phyloP scores from a whole-genome alignment of 148 eudicot species.

The Vaccinium macrocarpon region DNA sequence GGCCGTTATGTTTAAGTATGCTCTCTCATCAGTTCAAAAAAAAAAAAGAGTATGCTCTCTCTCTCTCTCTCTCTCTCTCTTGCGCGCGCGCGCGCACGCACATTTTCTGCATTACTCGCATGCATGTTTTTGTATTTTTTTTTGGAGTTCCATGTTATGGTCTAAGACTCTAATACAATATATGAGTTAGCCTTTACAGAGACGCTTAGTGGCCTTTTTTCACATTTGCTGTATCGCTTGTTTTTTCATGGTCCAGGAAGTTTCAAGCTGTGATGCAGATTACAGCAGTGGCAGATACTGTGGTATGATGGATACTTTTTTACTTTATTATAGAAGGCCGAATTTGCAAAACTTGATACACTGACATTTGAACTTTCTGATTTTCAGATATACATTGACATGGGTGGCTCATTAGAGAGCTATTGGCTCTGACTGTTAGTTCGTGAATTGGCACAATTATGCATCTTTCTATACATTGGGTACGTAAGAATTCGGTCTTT shows the following conservation, averaged over 20 bases:
- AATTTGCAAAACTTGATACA: not conserved
- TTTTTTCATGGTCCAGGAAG: constrained; percentile 51
- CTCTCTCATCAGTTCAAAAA: no score
- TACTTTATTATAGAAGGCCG: not conserved
- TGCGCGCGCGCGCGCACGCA: no score
- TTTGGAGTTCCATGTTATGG: not conserved
- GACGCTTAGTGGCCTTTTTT: not conserved
- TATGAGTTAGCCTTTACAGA: not conserved
- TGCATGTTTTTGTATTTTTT: not conserved
- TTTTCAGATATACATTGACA: constrained; percentile 67
- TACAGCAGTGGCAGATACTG: constrained; percentile 74
- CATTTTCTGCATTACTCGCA: not conserved
- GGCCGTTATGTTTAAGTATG: constrained; percentile 93
- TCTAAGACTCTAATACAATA: not conserved
- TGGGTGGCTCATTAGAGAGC: constrained; percentile 61
- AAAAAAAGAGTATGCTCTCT: no score
- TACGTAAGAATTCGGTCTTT: constrained; percentile 24
- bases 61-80: not conserved
- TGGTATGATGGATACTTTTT: constrained; percentile 31
- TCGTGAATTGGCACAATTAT: constrained; percentile 87
- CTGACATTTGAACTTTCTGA: constrained; percentile 10
- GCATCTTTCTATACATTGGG: constrained; percentile 89
- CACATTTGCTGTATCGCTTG: not conserved
- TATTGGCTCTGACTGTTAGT: constrained; percentile 79
- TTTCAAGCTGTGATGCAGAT: constrained; percentile 83